Evolutionary conservation across 768 basidiomycete genomes (phyloP).

Genomic region (Cystofilobasidium capitatum): DNA sequence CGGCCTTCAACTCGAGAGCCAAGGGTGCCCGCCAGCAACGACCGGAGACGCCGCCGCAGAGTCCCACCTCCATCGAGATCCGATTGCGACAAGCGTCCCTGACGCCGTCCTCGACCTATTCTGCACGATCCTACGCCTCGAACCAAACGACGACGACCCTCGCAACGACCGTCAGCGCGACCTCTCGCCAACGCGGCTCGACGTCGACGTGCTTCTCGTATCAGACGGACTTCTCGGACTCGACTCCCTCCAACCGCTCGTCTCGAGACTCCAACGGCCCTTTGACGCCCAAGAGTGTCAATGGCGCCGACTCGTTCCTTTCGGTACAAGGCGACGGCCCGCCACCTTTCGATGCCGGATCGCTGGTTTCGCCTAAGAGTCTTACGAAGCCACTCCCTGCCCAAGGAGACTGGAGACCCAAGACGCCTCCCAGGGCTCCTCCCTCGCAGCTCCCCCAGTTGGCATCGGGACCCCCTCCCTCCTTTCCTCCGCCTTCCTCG

Average conservation of each 20-base stretch:
- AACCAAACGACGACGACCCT: neutral
- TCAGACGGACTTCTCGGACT: neutral
- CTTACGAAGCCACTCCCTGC: neutral
- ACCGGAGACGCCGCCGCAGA: neutral
- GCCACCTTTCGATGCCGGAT: neutral
- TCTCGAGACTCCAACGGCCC: neutral
- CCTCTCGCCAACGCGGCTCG: neutral
- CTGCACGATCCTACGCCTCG: neutral
- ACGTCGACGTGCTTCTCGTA: neutral
- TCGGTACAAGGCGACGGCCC: neutral
- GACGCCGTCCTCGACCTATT: neutral
- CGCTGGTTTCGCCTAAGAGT: neutral
- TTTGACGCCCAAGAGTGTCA: neutral
- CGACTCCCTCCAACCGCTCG: neutral
- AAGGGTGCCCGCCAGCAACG: neutral
- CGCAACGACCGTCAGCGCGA: neutral
- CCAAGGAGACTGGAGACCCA: neutral
- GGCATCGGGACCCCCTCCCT: neutral
- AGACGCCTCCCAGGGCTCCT: neutral
- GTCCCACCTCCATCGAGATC: neutral
- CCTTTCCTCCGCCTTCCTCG: neutral
- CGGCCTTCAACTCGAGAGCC: neutral
- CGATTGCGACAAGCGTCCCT: neutral
- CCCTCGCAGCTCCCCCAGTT: neutral
- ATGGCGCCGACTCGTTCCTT: neutral